Percentiles rank a stretch among this genome's conserved stretches.
Conservation (phyloP, 2,329 filamentous ascomycete species). For the Verticillium nubilum region DNA sequence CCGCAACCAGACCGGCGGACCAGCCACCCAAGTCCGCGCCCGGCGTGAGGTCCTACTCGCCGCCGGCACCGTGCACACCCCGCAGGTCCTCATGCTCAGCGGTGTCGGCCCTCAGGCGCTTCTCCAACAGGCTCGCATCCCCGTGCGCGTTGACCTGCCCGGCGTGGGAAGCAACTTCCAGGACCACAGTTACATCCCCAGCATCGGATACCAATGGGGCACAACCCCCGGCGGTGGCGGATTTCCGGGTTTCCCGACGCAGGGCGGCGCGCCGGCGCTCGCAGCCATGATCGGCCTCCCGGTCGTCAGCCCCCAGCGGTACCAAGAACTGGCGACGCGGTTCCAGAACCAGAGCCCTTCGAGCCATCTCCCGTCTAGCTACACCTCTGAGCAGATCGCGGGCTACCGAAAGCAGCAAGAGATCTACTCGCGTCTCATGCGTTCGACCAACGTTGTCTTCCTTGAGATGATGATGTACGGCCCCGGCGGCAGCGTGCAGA, state of each 20-base stretch:
- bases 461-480: constrained; percentile 36
- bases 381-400: constrained; percentile 14
- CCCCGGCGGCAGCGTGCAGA: constrained; percentile 16
- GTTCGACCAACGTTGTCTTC: constrained; percentile 27
- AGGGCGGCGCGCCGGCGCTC: constrained; percentile 13
- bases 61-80: constrained; percentile 29
- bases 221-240: constrained; percentile 4
- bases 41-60: constrained; percentile 30
- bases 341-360: constrained; percentile 13
- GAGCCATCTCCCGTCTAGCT: constrained; percentile 13
- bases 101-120: constrained; percentile 33
- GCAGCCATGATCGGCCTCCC: constrained; percentile 17
- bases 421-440: constrained; percentile 14
- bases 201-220: constrained; percentile 13
- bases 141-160: constrained; percentile 31
- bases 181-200: constrained; percentile 25
- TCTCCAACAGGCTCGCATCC: constrained; percentile 28
- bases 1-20: constrained; percentile 8
- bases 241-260: constrained; percentile 1
- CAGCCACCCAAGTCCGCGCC: constrained; percentile 13
- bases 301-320: constrained; percentile 14
- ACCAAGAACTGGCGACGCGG: constrained; percentile 11
- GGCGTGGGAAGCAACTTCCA: constrained; percentile 38
- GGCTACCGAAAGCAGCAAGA: constrained; percentile 35
- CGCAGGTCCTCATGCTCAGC: constrained; percentile 36